phyloP scores from a whole-genome alignment of 208 protist species.

The Acanthamoeba sp. region DNA sequence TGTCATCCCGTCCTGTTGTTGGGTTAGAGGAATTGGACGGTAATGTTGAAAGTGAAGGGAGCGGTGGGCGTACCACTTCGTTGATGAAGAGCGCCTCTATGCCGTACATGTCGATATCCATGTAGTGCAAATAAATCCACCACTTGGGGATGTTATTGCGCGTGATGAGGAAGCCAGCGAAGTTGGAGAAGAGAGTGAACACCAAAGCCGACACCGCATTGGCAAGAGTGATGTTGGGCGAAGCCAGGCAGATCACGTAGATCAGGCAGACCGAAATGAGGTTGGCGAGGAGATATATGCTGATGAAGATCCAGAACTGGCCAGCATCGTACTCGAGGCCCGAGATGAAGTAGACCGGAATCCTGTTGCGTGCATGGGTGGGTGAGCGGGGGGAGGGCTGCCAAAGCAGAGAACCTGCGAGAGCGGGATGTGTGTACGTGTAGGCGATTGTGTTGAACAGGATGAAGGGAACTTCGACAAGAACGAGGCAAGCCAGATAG shows the following conservation, averaged over 20 bases:
- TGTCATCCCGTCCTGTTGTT: background rate
- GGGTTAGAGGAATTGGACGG: too few species aligned
- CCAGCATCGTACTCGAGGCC: constrained; percentile 7
- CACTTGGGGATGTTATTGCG: background rate
- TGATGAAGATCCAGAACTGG: constrained; percentile 44
- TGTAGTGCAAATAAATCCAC: constrained; percentile 51
- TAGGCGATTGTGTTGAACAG: background rate
- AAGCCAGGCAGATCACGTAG: background rate
- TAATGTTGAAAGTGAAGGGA: background rate
- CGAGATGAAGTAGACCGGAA: constrained; percentile 29
- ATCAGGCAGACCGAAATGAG: background rate
- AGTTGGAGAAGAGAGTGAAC: background rate
- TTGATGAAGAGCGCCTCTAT: constrained; percentile 47
- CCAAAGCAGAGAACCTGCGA: background rate
- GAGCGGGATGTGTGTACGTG: background rate
- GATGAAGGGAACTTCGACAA: background rate
- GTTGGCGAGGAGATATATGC: background rate
- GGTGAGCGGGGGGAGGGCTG: too few species aligned
- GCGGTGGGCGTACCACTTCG: background rate
- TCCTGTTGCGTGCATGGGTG: too few species aligned
- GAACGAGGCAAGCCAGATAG: background rate
- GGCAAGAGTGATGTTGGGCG: background rate
- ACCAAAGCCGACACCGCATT: background rate
- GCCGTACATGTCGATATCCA: constrained; percentile 64
- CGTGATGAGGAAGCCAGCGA: constrained; percentile 63